Evolutionary conservation across 176 grass and related monocot species (phyloP).

Genomic region (Elymus sibiricus): DNA sequence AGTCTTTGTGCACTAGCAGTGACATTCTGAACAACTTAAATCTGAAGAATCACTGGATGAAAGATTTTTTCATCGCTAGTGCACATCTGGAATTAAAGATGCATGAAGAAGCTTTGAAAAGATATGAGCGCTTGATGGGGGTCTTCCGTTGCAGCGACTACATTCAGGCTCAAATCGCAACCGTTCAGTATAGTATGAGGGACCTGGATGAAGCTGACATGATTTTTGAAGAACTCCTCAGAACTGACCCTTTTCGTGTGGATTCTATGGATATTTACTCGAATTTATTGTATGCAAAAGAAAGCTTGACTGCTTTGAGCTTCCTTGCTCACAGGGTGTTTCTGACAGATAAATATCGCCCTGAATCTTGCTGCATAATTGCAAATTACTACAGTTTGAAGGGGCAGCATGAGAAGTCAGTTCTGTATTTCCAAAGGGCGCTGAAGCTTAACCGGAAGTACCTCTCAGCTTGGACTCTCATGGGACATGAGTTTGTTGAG

Average conservation of each 20-base stretch:
- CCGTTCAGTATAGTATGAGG: constrained; percentile 82
- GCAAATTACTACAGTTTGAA: constrained; percentile 99
- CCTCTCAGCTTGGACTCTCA: constrained; percentile 96
- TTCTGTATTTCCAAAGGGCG: constrained; percentile 84
- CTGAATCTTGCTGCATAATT: constrained; percentile 97
- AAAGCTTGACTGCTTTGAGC: constrained; percentile 81
- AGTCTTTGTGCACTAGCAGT: constrained; percentile 67
- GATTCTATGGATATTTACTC: constrained; percentile 98
- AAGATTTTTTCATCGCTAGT: constrained; percentile 95
- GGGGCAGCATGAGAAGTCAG: constrained; percentile 91
- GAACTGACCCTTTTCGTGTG: constrained; percentile 89
- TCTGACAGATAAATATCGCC: constrained; percentile 93
- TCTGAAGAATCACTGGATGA: constrained; percentile 99
- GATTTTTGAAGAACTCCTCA: constrained; percentile 96
- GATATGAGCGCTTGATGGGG: constrained; percentile 69
- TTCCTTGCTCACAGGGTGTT: constrained; percentile 98
- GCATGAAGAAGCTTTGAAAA: constrained; percentile 87
- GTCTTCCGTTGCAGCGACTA: constrained; percentile 78
- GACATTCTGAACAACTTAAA: constrained; percentile 80
- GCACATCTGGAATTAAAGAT: constrained; percentile 91
- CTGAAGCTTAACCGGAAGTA: constrained; percentile 95
- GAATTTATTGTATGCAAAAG: constrained; percentile 96
- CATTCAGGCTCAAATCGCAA: constrained; percentile 96
- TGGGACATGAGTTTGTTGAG: constrained; percentile 99
- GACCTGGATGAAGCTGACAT: constrained; percentile 97